Evolutionary conservation across 306 rosid genomes (phyloP), one percentile per base, ranked within the genome.

Genomic region (Ziziphus jujuba): DNA sequence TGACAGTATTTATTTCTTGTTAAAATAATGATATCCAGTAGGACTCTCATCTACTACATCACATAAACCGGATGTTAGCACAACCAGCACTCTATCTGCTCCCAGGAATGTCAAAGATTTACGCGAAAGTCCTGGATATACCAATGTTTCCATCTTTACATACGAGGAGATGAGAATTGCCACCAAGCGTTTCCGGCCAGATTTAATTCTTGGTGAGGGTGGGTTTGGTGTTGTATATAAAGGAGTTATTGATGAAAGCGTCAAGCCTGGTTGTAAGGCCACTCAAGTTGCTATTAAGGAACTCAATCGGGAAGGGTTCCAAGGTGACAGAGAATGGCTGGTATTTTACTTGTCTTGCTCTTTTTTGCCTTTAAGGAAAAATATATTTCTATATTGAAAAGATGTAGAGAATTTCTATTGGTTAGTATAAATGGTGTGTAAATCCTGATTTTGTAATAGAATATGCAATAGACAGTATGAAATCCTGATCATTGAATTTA

Each of bases 301-400:
- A 81, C 99, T 90, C 68, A 93, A 93, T 77, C 96, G 86, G 45
- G 97, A 90, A 77, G 97, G 99, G 61, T 85, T 86, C 79, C 99
- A 93, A 81, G 99, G 99, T 78, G 99, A 93, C 68, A 77, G 99
- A 80, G 99, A 93, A 90, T 93, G 99, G 99, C 97, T 93, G 72
- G 99, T 88, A 73, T 60, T 40, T 61, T 16, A 34, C 70, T 59
- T 24, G 23, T 59, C 73, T 66, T 74, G 24, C 50, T 17, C 19
- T 22, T 38, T 5, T 7, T 54, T 11, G 55, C 21, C 20, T 35
- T 31, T 63, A 17, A 56, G 44, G 6, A 31, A 28, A 45, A 36
- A 22, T 15, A 50, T 6, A 65, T 7, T 28, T 16, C 31, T 34
- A 7, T 33, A 36, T 6, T 19, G 50, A 63, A 25, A 7, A 55